phyloP scores from a whole-genome alignment of 1,139 yeast genomes.

The Saccharomyces pastorianus region DNA sequence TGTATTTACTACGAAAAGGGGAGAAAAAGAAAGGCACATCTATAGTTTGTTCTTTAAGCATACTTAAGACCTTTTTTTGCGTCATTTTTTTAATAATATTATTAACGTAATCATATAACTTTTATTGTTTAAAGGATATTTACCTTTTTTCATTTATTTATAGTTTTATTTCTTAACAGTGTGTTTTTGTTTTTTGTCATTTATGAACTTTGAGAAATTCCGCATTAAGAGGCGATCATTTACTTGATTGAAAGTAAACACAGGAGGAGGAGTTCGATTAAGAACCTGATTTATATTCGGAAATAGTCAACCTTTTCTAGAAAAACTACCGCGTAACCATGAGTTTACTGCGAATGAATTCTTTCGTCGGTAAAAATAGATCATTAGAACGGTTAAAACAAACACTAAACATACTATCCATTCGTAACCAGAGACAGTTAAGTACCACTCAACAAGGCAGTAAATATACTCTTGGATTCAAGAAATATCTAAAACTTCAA shows the following conservation, averaged over 20 bases:
- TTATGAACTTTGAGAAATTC: no score
- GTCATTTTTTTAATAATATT: no score
- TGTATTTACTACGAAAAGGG: not conserved
- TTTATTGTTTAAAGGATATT: no score
- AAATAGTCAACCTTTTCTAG: not conserved
- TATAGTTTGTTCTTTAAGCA: not conserved
- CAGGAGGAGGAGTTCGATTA: not conserved
- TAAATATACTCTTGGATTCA: conserved; percentile 39
- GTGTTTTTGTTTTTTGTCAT: no score
- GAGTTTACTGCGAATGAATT: not conserved
- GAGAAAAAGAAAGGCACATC: not conserved
- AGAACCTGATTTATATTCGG: not conserved
- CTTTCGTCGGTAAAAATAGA: not conserved
- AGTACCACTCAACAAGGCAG: conserved; percentile 32
- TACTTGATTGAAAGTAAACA: no score
- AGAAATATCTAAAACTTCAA: conserved; percentile 35
- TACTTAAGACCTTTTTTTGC: no score
- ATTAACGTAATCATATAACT: no score
- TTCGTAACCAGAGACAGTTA: conserved; percentile 14
- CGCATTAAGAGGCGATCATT: no score
- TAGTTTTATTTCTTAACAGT: no score
- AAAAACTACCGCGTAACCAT: not conserved
- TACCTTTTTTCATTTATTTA: no score
- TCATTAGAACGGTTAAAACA: not conserved
- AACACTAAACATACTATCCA: not conserved